A percentile compares a stretch with the other conserved stretches of the same genome.
Conservation (phyloP, 108 stramenopile species). For the Chaetoceros tenuissimus region DNA sequence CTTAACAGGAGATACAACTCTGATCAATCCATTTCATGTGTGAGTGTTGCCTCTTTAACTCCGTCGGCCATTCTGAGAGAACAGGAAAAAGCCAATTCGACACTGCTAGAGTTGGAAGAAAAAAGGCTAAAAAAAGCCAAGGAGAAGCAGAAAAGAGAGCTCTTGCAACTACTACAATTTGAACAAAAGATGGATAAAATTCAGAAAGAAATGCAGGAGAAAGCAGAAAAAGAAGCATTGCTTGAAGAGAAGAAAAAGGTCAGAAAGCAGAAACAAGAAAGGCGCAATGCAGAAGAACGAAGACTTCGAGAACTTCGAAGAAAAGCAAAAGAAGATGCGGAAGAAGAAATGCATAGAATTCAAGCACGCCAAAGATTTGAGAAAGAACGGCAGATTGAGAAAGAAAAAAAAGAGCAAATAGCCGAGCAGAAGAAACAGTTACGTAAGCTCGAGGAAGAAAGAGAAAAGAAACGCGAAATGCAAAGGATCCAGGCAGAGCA, state of each 20-base stretch:
- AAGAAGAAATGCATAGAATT: slow-evolving; percentile 12
- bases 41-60: slow-evolving; percentile 15
- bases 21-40: neutral
- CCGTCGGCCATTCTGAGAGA: slow-evolving; percentile 29
- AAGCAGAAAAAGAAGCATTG: slow-evolving; percentile 3
- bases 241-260: slow-evolving; percentile 17
- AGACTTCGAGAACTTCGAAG: slow-evolving; percentile 21
- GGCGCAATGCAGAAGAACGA: slow-evolving; percentile 20
- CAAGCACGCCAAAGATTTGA: slow-evolving; percentile 21
- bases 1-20: slow-evolving; percentile 14
- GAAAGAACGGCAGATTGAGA: slow-evolving; percentile 13
- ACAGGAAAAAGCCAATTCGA: slow-evolving; percentile 34
- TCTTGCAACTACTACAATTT: slow-evolving; percentile 48
- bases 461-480: slow-evolving; percentile 36
- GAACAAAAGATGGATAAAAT: slow-evolving; percentile 26
- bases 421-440: slow-evolving; percentile 12
- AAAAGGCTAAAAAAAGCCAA: slow-evolving; percentile 44
- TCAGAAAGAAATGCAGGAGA: slow-evolving; percentile 14
- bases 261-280: slow-evolving; percentile 21
- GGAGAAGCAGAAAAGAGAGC: slow-evolving; percentile 47
- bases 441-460: slow-evolving; percentile 24
- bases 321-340: slow-evolving; percentile 26
- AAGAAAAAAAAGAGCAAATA: slow-evolving; percentile 15
- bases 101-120: slow-evolving; percentile 44
- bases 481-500: slow-evolving; percentile 21